phyloP scores from a whole-genome alignment of 345 rosid genomes.

The Brassica rapa region DNA sequence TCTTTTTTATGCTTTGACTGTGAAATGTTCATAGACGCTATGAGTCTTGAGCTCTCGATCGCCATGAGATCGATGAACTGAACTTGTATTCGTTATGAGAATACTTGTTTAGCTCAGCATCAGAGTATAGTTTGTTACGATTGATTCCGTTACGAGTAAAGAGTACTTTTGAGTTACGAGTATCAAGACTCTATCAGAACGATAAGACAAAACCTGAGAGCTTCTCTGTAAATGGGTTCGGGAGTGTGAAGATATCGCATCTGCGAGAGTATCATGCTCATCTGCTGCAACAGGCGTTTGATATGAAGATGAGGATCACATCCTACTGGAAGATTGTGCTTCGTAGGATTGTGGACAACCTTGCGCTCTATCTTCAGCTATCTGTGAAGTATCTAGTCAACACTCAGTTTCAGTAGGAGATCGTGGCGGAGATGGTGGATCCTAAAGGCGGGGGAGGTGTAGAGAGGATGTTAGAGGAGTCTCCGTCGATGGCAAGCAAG shows the following conservation, averaged over 20 bases:
- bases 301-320: slow-evolving; percentile 39
- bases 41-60: too few relatives aligned
- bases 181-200: too few relatives aligned
- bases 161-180: too few relatives aligned
- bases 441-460: neutral
- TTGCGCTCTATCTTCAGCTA: slow-evolving; percentile 41
- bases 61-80: too few relatives aligned
- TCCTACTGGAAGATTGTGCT: slow-evolving; percentile 42
- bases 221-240: neutral
- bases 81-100: too few relatives aligned
- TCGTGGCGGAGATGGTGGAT: slow-evolving; percentile 32
- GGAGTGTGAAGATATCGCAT: slow-evolving; percentile 7
- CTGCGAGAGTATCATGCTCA: neutral
- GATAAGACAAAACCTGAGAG: neutral
- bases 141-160: too few relatives aligned
- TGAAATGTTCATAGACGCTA: too few relatives aligned
- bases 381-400: slow-evolving; percentile 32
- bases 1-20: too few relatives aligned
- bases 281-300: slow-evolving; percentile 22
- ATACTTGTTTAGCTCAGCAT: too few relatives aligned
- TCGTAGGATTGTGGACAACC: slow-evolving; percentile 38
- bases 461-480: slow-evolving; percentile 37
- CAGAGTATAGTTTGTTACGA: too few relatives aligned
- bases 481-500: slow-evolving; percentile 36
- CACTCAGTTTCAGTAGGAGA: slow-evolving; percentile 36